Conservation (phyloP, 371 early-diverging fungal species). For the Rhizomucor miehei region DNA sequence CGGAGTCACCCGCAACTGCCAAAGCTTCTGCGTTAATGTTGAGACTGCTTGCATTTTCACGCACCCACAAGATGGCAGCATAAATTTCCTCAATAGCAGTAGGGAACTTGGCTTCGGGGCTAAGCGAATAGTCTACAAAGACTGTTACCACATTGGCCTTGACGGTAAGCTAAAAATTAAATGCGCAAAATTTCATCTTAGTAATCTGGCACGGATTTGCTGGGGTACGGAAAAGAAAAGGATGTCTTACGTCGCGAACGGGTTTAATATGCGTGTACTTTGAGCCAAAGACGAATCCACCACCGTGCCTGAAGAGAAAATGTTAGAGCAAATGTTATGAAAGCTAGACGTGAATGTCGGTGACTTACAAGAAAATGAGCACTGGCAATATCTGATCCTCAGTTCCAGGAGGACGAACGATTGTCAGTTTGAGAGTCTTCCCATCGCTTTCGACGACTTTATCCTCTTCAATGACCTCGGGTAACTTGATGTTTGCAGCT, state of each 20-base stretch:
- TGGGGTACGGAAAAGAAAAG: too few species aligned
- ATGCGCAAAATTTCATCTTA: too few species aligned
- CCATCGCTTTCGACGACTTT: neutral
- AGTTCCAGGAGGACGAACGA: conserved; percentile 6
- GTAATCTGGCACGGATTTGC: too few species aligned
- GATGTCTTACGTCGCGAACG: conserved; percentile 10
- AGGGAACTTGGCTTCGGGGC: conserved; percentile 19
- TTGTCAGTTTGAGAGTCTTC: neutral
- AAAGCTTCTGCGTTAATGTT: conserved; percentile 13
- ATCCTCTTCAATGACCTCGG: conserved; percentile 8
- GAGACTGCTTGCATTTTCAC: conserved; percentile 3
- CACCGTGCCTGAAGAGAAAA: conserved; percentile 16
- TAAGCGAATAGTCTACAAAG: conserved; percentile 3
- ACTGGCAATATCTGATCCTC: conserved; percentile 13
- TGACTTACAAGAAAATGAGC: conserved; percentile 9
- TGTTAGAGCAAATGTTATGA: too few species aligned
- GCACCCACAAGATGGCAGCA: conserved; percentile 15
- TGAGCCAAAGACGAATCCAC: conserved; percentile 18
- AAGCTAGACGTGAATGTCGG: too few species aligned
- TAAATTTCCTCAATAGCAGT: conserved; percentile 25
- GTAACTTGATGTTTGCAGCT: neutral
- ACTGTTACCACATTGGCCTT: conserved; percentile 11
- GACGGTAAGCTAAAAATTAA: conserved; percentile 1
- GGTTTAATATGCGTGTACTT: conserved; percentile 9
- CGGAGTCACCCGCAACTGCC: conserved; percentile 15